Conservation (phyloP, 371 early-diverging fungal genomes). For the Smittium culicis region DNA sequence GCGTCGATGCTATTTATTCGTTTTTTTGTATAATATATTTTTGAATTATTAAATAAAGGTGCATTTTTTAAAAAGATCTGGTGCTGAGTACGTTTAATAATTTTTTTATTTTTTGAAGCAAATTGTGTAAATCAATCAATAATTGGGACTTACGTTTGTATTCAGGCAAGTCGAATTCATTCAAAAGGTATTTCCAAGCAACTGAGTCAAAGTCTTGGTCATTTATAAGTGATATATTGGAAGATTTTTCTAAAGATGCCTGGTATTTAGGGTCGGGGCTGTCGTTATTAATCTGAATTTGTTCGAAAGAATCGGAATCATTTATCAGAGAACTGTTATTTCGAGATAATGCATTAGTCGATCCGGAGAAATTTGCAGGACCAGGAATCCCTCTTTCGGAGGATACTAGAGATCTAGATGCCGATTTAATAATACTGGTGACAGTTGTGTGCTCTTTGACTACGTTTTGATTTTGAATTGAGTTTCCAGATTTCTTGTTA, state of each 20-base stretch:
- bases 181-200: neutral
- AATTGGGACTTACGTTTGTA: constrained; percentile 1
- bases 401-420: neutral
- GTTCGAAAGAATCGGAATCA: neutral
- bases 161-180: neutral
- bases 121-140: neutral
- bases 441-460: neutral
- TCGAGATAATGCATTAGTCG: too few relatives aligned
- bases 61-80: too few relatives aligned
- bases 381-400: constrained; percentile 1
- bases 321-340: neutral
- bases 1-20: too few relatives aligned
- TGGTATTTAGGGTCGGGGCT: neutral
- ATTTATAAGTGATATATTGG: neutral
- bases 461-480: too few relatives aligned
- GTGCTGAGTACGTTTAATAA: too few relatives aligned
- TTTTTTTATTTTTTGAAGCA: too few relatives aligned
- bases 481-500: too few relatives aligned
- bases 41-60: too few relatives aligned
- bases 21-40: too few relatives aligned
- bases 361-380: too few relatives aligned
- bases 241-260: neutral
- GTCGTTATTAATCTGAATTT: neutral
- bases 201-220: neutral
- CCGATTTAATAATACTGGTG: neutral